Base-by-base conservation (phyloP, 2,329 filamentous ascomycete species). In the Teratosphaeria nubilosa region DNA sequence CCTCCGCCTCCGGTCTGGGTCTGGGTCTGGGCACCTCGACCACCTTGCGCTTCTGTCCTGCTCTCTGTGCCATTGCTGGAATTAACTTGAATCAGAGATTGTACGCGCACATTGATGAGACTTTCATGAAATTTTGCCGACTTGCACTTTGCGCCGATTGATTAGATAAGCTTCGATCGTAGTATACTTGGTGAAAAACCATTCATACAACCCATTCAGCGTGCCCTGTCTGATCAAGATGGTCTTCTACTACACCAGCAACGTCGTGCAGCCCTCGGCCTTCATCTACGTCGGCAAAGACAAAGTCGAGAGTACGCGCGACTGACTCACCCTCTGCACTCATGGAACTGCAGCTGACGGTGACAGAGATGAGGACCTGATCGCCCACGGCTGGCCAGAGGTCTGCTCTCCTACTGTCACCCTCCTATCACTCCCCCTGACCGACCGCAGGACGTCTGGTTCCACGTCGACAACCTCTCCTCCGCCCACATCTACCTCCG, bases 241-340 rank as follows among this genome's bases (percentile, higher is more conserved):
- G 94, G 94, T 99, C 53, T 96, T 88, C 77, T 97, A 97, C 75
- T 97, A 94, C 74, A 94, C 86, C 1, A 97, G 92, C 27, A 92
- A 83, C 61, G 84, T 85, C 50, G 90, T 95, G 45, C 81, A 86
- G 13, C 92, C 94, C 1, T 73, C 90, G 32, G 92, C 90, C 50
- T 91, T 87, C 72, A 85, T 99, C 70, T 99, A 99, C 73, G 90
- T 96, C 60, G 94, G 94, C 74, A 99, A 97, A 76, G 94, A 99
- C 80, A 99, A 99, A 77, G 91, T 94, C 67, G 94, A 99, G 79
- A 99, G 94, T 96, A 80, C 70, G 86, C 54, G 34, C 27, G 41
- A 22, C 9, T 10, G 65, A 51, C 56, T 25, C 32, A 25, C 25
- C 16, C 30, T 32, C 5, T 30, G 53, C 67, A 56, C 54, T 61